These are phyloP conservation scores for Aspergillus fumigatiaffinis DNA, from an alignment of 2,329 filamentous ascomycete species.

Conservation along the genomic window DNA sequence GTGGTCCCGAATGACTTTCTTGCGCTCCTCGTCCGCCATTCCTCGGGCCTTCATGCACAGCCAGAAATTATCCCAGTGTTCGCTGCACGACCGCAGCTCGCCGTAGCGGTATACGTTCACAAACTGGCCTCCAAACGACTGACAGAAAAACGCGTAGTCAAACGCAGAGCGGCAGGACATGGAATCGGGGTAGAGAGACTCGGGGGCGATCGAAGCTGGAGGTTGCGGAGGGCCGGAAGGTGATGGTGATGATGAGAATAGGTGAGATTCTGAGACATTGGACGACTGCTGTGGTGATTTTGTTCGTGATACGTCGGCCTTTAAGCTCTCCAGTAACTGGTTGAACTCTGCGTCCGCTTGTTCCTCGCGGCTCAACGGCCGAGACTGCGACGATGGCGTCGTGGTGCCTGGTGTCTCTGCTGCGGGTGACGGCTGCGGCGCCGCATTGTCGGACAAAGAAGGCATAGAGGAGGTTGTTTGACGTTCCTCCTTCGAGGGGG, in stretches of 20 bases:
- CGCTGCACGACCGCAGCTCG: constrained; percentile 67
- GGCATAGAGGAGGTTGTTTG: constrained; percentile 12
- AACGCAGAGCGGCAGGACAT: constrained; percentile 91
- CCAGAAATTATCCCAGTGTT: constrained; percentile 93
- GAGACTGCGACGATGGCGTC: constrained; percentile 19
- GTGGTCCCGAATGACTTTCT: constrained; percentile 59
- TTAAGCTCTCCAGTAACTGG: constrained; percentile 49
- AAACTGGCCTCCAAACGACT: constrained; percentile 86
- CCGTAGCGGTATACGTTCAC: constrained; percentile 88
- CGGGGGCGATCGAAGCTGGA: constrained; percentile 49
- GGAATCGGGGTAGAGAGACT: constrained; percentile 69
- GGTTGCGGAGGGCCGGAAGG: constrained; percentile 11
- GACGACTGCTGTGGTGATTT: constrained; percentile 5
- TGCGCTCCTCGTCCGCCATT: constrained; percentile 57
- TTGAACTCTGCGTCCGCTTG: constrained; percentile 54
- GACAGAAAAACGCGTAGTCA: constrained; percentile 91
- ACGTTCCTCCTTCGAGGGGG: constrained; percentile 25
- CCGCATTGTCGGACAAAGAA: constrained; percentile 1
- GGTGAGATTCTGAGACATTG: constrained; percentile 7
- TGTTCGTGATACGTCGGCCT: constrained; percentile 29
- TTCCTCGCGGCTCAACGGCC: constrained; percentile 40
- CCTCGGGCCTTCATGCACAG: constrained; percentile 88
- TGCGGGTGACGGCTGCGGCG: neutral
- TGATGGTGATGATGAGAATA: constrained; percentile 6
- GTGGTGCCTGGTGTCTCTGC: constrained; percentile 11